Percentiles rank a stretch among this genome's conserved stretches.
phyloP scores from a whole-genome alignment of 805 yeast genomes.

The Lipomyces sp. region DNA sequence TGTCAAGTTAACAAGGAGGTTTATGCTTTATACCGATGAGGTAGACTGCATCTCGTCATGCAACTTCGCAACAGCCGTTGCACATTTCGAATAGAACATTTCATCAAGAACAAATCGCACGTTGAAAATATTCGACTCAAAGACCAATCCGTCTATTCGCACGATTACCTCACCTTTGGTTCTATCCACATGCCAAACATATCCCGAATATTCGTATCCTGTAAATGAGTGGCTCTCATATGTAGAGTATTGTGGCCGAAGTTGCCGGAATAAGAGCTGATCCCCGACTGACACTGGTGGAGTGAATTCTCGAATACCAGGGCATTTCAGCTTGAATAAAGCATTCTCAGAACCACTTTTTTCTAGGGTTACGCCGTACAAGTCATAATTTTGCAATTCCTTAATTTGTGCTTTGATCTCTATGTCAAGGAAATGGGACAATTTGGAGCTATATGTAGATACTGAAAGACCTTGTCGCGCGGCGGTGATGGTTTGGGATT shows the following conservation, averaged over 20 bases:
- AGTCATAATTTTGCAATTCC: conserved; percentile 21
- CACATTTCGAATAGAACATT: conserved; percentile 8
- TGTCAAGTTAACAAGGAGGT: background rate
- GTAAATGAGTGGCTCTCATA: conserved; percentile 24
- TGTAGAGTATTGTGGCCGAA: conserved; percentile 27
- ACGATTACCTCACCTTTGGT: conserved; percentile 28
- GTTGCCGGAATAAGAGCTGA: conserved; percentile 22
- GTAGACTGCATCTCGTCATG: conserved; percentile 6
- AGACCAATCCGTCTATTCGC: conserved; percentile 23
- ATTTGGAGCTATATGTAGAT: conserved; percentile 10
- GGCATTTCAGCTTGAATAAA: conserved; percentile 25
- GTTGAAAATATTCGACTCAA: conserved; percentile 29
- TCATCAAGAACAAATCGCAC: conserved; percentile 23
- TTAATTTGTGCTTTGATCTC: conserved; percentile 27
- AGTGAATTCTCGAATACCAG: conserved; percentile 35
- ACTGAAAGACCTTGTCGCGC: conserved; percentile 5
- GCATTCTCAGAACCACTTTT: conserved; percentile 6
- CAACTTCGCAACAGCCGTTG: conserved; percentile 13
- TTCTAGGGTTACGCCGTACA: conserved; percentile 22
- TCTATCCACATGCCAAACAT: conserved; percentile 29
- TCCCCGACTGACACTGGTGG: conserved; percentile 32
- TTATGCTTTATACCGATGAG: conserved; percentile 4
- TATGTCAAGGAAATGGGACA: conserved; percentile 16
- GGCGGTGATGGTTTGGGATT: background rate
- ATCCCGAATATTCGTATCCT: conserved; percentile 25